Base-by-base conservation (phyloP, 225 moss, liverwort and hornwort genomes). In the Ulota crispa region DNA sequence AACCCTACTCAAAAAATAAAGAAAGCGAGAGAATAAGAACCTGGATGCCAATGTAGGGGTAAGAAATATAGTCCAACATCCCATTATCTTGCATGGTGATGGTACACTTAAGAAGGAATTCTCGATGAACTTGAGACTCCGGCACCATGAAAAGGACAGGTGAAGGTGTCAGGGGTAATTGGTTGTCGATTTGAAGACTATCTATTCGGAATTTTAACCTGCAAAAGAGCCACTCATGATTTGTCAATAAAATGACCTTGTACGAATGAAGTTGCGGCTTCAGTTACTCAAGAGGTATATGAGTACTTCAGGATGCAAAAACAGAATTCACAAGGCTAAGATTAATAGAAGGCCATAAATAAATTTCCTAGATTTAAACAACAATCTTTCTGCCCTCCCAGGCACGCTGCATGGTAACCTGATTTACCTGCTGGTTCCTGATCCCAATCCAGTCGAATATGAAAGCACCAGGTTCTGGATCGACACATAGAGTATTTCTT, bases 21-120 rank as follows among this genome's bases (percentile, higher is more conserved):
- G 45, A 50, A 31, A 70, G 59, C 36, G 76, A 80, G 60, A 79
- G 61, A 30, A 76, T 45, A 47, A 72, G 63, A 80, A 97, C 97
- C 97, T 94, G 95, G 70, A 98, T 93, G 79, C 98, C 94, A 66
- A 98, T 88, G 80, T 98, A 98, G 26, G 95, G 95, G 84, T 93
- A 98, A 31, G 88, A 92, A 68, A 89, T 86, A 61, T 88, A 89
- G 86, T 94, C 98, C 81, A 92, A 77, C 73, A 91, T 80, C 65
- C 93, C 94, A 52, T 91, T 92, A 80, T 98, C 94, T 77, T 93
- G 92, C 81, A 84, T 90, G 75, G 98, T 98, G 69, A 94, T 88
- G 72, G 95, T 98, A 78, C 92, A 87, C 84, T 98, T 98, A 1
- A 98, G 83, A 71, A 93, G 92, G 74, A 91, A 98, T 72, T 93